Evolutionary conservation across 148 eudicot species (phyloP), one percentile per base, ranked within the genome.

Genomic region (Persicaria maculosa): DNA sequence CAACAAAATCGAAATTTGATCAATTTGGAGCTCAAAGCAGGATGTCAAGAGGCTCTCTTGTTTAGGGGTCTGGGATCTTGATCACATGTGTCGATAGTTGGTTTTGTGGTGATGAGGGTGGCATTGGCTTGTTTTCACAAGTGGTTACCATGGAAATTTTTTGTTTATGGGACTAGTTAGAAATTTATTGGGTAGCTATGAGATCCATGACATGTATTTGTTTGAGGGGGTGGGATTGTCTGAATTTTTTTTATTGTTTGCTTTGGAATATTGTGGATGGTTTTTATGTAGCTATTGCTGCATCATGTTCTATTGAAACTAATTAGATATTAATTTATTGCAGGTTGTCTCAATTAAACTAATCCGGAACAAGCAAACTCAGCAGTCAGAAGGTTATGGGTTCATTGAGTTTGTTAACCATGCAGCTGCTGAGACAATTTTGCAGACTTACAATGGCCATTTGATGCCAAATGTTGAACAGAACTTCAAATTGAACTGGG

Each of bases 341-440:
- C 89, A 95, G 98, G 83, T 86, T 72, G 80, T 82, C 50, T 50
- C 83, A 71, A 88, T 85, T 22, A 95, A 92, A 81, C 83, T 95
- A 70, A 95, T 95, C 25, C 90, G 97, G 19, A 92, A 90, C 79
- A 92, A 95, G 86, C 92, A 80, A 77, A 87, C 86, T 53, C 71
- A 61, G 31, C 97, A 92, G 76, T 87, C 97, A 4, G 99, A 95
- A 76, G 84, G 97, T 62, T 95, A 92, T 83, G 99, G 99, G 5
- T 95, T 95, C 70, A 59, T 95, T 47, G 99, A 95, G 79, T 95
- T 95, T 55, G 44, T 36, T 12, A 82, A 81, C 50, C 97, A 83
- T 81, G 91, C 88, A 73, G 91, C 90, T 55, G 98, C 98, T 16
- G 98, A 95, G 44, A 85, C 86, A 78, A 58, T 82, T 75, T 77